Conservation (phyloP, 768 basidiomycete species). For the Asterophora lycoperdoides region DNA sequence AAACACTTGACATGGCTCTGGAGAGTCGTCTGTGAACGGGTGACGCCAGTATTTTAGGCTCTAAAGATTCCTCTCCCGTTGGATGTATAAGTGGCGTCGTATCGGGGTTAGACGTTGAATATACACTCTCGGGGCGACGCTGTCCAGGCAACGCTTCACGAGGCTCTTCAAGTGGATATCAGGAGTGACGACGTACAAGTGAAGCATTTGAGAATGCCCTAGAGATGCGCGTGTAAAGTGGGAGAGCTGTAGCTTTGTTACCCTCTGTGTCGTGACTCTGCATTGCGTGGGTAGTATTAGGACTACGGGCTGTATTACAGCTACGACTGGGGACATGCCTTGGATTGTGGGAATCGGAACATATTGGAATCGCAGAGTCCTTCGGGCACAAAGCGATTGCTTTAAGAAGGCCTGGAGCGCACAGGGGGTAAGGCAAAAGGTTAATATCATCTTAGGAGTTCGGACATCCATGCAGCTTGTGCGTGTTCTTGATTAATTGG, state of each 20-base stretch:
- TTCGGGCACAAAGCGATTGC: no score
- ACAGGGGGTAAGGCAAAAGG: no score
- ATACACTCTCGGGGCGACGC: not conserved
- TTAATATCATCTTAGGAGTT: no score
- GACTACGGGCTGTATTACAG: not conserved
- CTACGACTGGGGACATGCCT: not conserved
- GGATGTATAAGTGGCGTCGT: no score
- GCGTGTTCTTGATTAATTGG: no score
- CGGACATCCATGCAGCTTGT: no score
- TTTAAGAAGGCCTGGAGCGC: no score
- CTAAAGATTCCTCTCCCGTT: no score
- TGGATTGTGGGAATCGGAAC: constrained; percentile 1
- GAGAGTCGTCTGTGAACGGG: no score
- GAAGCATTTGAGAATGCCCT: constrained; percentile 5
- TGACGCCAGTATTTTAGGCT: no score
- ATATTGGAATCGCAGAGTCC: not conserved
- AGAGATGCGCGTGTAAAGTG: not conserved
- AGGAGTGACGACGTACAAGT: not conserved
- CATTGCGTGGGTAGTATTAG: not conserved
- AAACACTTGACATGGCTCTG: no score
- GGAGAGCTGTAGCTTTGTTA: not conserved
- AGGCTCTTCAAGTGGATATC: not conserved
- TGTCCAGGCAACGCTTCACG: not conserved
- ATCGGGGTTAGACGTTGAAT: not conserved
- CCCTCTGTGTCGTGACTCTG: not conserved